Evolutionary conservation across 2,329 filamentous ascomycete species (phyloP), one percentile per base, ranked within the genome.

Genomic region (Geosmithia flava): DNA sequence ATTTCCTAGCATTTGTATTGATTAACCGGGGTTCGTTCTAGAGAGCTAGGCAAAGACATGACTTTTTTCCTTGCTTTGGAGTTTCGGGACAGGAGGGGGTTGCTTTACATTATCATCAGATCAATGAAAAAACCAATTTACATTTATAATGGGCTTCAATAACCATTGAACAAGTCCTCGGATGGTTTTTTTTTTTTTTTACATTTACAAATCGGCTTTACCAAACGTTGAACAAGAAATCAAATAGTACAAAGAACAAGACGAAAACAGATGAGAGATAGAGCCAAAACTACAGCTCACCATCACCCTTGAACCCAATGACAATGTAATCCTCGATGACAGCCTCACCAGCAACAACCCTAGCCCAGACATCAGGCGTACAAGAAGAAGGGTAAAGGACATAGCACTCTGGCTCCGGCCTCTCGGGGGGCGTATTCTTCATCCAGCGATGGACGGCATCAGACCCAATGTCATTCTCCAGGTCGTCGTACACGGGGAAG

Each of bases 331-430:
- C 55, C 50, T 54, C 71, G 23, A 82, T 68, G 6, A 70, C 62
- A 0, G 75, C 81, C 44, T 73, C 59, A 3, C 74, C 72, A 1
- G 63, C 62, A 7, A 65, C 57, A 39, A 85, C 72, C 56, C 68
- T 71, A 19, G 65, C 60, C 50, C 69, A 71, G 54, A 81, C 68
- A 8, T 76, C 72, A 0, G 68, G 58, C 0, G 69, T 72, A 59
- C 83, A 86, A 0, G 75, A 78, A 4, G 60, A 59, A n/a, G 75
- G 66, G 40, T 68, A 67, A 33, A 79, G 63, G 5, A 85, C 56
- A 64, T 76, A 86, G 61, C 81, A 87, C 8, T 70, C 76, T 6
- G 43, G 44, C 48, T 49, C 48, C 1, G 45, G 42, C 40, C 29
- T 13, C 20, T 43, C 50, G 19, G 50, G 50, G 15, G 30, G 17